A percentile compares a stretch with the other conserved stretches of the same genome.
phyloP scores from a whole-genome alignment of 495 filamentous ascomycete genomes.

The Pseudomonodictys pantanalensis region DNA sequence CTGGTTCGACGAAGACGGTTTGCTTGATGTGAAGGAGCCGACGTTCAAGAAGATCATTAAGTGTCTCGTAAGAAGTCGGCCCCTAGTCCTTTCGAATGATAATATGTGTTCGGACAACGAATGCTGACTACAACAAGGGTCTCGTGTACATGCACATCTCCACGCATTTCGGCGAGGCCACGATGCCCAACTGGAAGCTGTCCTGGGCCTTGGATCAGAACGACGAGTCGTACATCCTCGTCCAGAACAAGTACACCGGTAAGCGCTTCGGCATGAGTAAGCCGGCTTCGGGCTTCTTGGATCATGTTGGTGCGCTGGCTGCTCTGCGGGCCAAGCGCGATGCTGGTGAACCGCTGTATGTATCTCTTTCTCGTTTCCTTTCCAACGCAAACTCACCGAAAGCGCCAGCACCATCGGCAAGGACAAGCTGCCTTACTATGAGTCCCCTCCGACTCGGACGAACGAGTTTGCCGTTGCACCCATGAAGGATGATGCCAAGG shows the following conservation, averaged over 20 bases:
- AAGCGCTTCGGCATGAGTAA: not conserved
- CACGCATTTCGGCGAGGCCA: not conserved
- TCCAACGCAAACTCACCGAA: not conserved
- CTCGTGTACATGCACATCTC: slow-evolving; percentile 11
- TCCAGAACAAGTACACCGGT: not conserved
- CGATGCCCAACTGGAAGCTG: not conserved
- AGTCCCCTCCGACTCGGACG: no score
- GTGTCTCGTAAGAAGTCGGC: no score
- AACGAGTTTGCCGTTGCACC: not conserved
- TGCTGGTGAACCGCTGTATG: slow-evolving; percentile 3
- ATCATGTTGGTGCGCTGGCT: not conserved
- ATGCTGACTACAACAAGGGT: no score
- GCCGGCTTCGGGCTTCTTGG: not conserved
- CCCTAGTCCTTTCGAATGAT: no score
- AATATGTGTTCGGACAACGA: no score
- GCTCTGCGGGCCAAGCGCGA: not conserved
- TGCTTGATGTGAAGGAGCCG: no score
- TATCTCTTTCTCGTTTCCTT: not conserved
- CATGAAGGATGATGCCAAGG: not conserved
- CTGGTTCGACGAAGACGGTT: no score
- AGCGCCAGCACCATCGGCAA: not conserved
- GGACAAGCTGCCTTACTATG: not conserved
- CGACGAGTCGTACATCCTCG: not conserved
- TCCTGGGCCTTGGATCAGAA: not conserved
- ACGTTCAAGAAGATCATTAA: no score